These are phyloP conservation scores for Phascolomyces articulosus DNA, from an alignment of 371 early-diverging fungal species.

Conservation along the genomic window DNA sequence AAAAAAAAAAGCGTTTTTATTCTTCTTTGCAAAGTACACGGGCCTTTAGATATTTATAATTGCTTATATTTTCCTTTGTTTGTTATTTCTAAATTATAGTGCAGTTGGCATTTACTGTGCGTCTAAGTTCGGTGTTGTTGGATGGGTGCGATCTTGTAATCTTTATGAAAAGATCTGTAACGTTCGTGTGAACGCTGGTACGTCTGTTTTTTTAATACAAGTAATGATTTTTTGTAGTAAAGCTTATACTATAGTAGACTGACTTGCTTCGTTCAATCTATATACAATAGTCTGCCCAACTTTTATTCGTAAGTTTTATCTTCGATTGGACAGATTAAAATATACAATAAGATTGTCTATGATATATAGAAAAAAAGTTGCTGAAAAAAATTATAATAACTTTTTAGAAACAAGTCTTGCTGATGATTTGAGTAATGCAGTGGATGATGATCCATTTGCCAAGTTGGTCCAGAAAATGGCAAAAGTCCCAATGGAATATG, in stretches of 20 bases:
- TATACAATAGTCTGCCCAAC: slow-evolving; percentile 21
- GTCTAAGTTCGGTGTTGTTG: slow-evolving; percentile 27
- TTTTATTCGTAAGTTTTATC: slow-evolving; percentile 23
- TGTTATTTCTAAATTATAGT: slow-evolving; percentile 11
- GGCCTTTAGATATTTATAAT: too few relatives aligned
- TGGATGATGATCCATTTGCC: slow-evolving; percentile 4
- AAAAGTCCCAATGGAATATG: slow-evolving; percentile 42
- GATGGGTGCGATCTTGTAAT: slow-evolving; percentile 21
- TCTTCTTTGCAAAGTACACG: too few relatives aligned
- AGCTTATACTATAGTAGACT: not conserved
- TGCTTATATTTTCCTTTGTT: too few relatives aligned
- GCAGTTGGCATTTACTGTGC: slow-evolving; percentile 19
- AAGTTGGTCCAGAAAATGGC: slow-evolving; percentile 15
- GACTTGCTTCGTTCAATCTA: not conserved
- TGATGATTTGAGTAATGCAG: not conserved
- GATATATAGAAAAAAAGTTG: too few relatives aligned
- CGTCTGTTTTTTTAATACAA: not conserved
- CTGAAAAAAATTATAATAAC: too few relatives aligned
- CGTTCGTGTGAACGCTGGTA: slow-evolving; percentile 39
- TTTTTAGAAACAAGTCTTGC: slow-evolving; percentile 18
- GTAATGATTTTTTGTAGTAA: not conserved
- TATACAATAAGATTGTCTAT: too few relatives aligned
- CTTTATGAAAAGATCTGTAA: slow-evolving; percentile 27
- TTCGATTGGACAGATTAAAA: too few relatives aligned
- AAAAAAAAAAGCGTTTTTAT: too few relatives aligned